phyloP scores from a whole-genome alignment of 306 rosid genomes.

The Dalbergia cultrata region DNA sequence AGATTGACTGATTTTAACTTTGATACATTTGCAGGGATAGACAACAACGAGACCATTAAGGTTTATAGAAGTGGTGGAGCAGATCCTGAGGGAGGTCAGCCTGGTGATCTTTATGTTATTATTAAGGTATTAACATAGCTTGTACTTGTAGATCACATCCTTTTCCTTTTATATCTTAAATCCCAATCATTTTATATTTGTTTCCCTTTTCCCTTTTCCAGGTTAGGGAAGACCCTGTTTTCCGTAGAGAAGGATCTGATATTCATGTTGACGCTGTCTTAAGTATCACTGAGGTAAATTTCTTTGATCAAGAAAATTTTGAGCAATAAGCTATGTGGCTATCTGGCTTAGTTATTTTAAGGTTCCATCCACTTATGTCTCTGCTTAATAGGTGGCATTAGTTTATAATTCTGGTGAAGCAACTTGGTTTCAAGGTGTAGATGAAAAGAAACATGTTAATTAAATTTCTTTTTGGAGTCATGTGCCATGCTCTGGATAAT shows the following conservation, averaged over 20 bases:
- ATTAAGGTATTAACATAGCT: constrained; percentile 61
- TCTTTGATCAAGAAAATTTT: constrained; percentile 10
- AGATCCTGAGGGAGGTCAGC: constrained; percentile 87
- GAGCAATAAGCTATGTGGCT: constrained; percentile 24
- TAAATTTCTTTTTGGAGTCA: neutral
- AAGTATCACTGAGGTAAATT: constrained; percentile 84
- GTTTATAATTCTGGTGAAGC: constrained; percentile 20
- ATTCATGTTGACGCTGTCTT: constrained; percentile 87
- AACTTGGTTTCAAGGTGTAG: neutral
- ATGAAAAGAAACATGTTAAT: neutral
- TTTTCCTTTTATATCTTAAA: constrained; percentile 17
- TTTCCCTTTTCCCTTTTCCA: constrained; percentile 36
- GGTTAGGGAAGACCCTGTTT: constrained; percentile 96
- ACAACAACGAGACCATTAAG: constrained; percentile 73
- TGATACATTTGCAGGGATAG: constrained; percentile 71
- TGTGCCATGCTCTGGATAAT: constrained; percentile 19
- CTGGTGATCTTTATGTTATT: constrained; percentile 86
- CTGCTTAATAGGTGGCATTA: constrained; percentile 17
- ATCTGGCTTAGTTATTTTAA: neutral
- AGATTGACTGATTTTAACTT: constrained; percentile 34
- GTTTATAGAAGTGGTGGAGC: constrained; percentile 84
- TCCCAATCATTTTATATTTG: neutral
- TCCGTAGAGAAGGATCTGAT: constrained; percentile 89
- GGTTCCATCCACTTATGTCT: neutral
- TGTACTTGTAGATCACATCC: neutral